Evolutionary conservation across 2,329 filamentous ascomycete species (phyloP).

Genomic region (Epicoccum nigrum): DNA sequence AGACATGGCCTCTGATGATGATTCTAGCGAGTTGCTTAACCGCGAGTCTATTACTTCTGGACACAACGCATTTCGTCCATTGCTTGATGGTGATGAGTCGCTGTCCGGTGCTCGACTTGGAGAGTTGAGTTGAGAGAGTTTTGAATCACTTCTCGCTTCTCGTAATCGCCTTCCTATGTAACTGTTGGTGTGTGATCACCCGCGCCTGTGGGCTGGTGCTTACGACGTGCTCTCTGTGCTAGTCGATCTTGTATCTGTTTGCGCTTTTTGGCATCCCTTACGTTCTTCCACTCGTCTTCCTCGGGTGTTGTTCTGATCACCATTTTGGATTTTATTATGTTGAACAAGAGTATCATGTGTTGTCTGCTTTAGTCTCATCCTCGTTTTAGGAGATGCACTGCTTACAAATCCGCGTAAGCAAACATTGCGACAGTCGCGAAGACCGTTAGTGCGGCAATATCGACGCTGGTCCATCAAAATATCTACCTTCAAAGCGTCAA

Average conservation of each 20-base stretch:
- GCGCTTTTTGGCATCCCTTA: constrained; percentile 46
- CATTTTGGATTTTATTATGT: constrained; percentile 13
- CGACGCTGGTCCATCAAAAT: no score
- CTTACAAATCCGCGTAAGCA: no score
- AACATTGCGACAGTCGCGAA: no score
- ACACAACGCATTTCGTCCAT: constrained; percentile 23
- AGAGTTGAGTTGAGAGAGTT: no score
- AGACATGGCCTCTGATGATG: background rate
- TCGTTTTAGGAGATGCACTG: no score
- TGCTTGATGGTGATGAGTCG: constrained; percentile 26
- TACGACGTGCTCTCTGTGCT: constrained; percentile 48
- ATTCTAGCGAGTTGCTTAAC: background rate
- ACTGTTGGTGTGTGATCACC: background rate
- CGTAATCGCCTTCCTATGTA: constrained; percentile 1
- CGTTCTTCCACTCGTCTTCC: constrained; percentile 43
- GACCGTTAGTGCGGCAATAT: no score
- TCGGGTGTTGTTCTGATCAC: constrained; percentile 28
- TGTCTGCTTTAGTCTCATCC: no score
- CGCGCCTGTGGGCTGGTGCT: background rate
- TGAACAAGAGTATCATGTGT: no score
- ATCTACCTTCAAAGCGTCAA: no score
- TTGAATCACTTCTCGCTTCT: background rate
- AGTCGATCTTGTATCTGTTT: constrained; percentile 51
- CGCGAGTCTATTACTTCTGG: background rate
- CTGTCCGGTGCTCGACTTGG: constrained; percentile 13